Percentiles rank a stretch among this genome's conserved stretches.
phyloP scores from a whole-genome alignment of 2,329 filamentous ascomycete species.

The Tolypocladium album region DNA sequence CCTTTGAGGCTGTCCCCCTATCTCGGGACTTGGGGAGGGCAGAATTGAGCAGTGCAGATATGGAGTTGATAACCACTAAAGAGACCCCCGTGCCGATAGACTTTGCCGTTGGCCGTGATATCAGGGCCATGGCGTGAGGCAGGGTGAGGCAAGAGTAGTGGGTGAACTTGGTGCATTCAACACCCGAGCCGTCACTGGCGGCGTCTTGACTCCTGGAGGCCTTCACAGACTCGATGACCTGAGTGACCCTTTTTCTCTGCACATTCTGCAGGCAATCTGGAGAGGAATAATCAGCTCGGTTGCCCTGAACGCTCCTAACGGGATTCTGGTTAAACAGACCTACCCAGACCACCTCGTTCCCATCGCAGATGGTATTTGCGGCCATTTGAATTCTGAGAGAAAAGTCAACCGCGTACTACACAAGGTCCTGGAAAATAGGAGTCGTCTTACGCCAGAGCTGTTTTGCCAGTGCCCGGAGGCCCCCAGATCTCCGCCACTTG shows the following conservation, averaged over 20 bases:
- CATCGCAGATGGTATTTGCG: slow-evolving; percentile 48
- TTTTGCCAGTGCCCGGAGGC: slow-evolving; percentile 78
- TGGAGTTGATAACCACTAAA: slow-evolving; percentile 66
- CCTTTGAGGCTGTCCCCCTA: slow-evolving; percentile 23
- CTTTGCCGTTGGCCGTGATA: slow-evolving; percentile 52
- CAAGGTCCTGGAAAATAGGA: background rate
- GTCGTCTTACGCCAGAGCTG: slow-evolving; percentile 59
- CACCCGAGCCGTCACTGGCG: slow-evolving; percentile 6
- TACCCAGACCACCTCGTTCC: slow-evolving; percentile 67
- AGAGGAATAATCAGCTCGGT: background rate
- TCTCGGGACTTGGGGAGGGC: slow-evolving; percentile 57
- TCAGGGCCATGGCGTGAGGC: slow-evolving; percentile 62
- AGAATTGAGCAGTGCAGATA: slow-evolving; percentile 66
- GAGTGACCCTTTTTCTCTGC: slow-evolving; percentile 14
- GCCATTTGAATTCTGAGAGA: slow-evolving; percentile 55
- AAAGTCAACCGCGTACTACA: background rate
- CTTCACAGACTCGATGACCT: slow-evolving; percentile 12
- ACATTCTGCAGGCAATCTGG: slow-evolving; percentile 38
- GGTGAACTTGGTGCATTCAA: slow-evolving; percentile 23
- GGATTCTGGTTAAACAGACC: slow-evolving; percentile 42
- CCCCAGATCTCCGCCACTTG: slow-evolving; percentile 84
- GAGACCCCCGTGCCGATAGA: slow-evolving; percentile 54
- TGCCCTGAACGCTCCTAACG: background rate
- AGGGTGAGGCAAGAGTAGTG: slow-evolving; percentile 49
- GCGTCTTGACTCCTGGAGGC: slow-evolving; percentile 2